These are phyloP conservation scores for Aspergillus novofumigatus DNA, from an alignment of 2,329 filamentous ascomycete species.

Conservation along the genomic window DNA sequence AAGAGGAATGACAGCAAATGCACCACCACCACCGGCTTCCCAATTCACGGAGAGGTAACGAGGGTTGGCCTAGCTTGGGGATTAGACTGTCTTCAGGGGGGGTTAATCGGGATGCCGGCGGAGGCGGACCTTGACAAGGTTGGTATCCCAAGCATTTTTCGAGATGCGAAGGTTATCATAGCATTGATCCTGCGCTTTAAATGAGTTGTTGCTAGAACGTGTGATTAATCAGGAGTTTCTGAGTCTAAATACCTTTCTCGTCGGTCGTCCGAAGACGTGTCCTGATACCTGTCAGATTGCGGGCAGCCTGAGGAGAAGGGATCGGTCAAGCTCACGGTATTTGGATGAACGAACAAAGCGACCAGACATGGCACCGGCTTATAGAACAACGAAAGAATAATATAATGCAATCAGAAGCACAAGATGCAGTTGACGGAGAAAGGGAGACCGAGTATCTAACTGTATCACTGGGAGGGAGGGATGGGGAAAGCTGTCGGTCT, in stretches of 20 bases:
- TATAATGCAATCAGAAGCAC: conserved; percentile 2
- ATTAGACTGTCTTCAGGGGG: conserved; percentile 16
- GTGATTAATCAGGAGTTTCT: not conserved
- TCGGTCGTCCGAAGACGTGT: conserved; percentile 96
- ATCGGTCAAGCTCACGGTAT: conserved; percentile 55
- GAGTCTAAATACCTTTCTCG: conserved; percentile 62
- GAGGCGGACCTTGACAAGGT: conserved; percentile 80
- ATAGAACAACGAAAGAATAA: conserved; percentile 11
- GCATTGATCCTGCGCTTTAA: conserved; percentile 68
- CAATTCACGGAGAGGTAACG: conserved; percentile 97
- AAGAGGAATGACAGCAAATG: conserved; percentile 92
- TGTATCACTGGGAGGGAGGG: not conserved
- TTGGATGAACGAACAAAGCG: conserved; percentile 71
- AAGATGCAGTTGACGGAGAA: conserved; percentile 15
- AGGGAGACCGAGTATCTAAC: conserved; percentile 1
- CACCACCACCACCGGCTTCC: conserved; percentile 92
- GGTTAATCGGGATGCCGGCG: conserved; percentile 20
- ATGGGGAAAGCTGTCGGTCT: conserved; percentile 9
- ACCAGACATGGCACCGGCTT: conserved; percentile 54
- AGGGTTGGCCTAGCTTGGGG: conserved; percentile 70
- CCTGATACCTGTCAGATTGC: conserved; percentile 47
- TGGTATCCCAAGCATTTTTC: conserved; percentile 98
- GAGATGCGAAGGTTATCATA: conserved; percentile 98
- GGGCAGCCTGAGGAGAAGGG: conserved; percentile 16
- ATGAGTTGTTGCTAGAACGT: conserved; percentile 4